Evolutionary conservation across 208 protist species (phyloP), one percentile per base, ranked within the genome.

Genomic region (Wallacemonas sp.): DNA sequence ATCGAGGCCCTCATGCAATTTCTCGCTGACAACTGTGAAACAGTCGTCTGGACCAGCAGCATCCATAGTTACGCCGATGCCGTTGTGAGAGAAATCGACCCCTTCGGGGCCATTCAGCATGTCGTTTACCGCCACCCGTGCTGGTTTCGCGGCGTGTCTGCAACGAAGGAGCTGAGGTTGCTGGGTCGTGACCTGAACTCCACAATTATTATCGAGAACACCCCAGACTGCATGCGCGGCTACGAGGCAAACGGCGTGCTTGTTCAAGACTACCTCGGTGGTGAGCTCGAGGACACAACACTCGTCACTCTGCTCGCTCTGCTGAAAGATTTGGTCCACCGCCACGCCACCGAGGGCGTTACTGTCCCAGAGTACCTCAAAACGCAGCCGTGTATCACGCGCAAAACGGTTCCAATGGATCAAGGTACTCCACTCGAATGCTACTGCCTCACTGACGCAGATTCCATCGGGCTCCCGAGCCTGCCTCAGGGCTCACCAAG

Each of bases 151-250:
- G 77, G 75, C 17, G 69, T 62, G 3, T 78, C 84, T 12, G 77
- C 73, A 9, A 80, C 82, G 26, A 97, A 97, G 70, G 90, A 97
- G 46, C 73, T 97, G 34, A 74, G 60, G 15, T 71, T 95, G 17
- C 79, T 97, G 36, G 90, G 90, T 21, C 84, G 93, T 17, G 81
- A 93, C 56, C 66, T 90, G 33, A 74, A 79, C 44, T 79, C 59
- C 14, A 88, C 77, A 30, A 82, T 97, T 73, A 86, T 97, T 42
- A 80, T 97, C 31, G 93, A 97, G 58, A 97, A 97, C 74, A 97
- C 93, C 3, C 90, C 90, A 6, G 90, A 97, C 68, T 96, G 87
- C 72, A 80, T 94, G 45, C 78, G 76, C 44, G 91, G 91, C 45
- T 86, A 93, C 71, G 88, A 97, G 75, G 67, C 79, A 55, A 95